A percentile compares a stretch with the other conserved stretches of the same genome.
phyloP scores from a whole-genome alignment of 345 rosid genomes.

The Rubroshorea leprosula region DNA sequence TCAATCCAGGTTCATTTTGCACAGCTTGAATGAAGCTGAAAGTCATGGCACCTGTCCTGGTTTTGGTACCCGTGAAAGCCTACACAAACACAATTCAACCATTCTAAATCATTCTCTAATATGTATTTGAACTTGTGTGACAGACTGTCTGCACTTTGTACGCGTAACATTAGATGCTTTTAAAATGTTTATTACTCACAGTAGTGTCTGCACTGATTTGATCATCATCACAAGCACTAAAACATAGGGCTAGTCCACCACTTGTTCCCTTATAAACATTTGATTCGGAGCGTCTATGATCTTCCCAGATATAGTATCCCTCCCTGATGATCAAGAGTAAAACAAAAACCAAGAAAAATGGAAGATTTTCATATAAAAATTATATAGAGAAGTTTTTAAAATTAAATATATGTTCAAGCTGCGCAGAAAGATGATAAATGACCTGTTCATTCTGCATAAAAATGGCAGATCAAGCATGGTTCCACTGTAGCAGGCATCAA shows the following conservation, averaged over 20 bases:
- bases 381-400: too few relatives aligned
- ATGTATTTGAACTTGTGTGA: too few relatives aligned
- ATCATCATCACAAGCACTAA: conserved; percentile 45
- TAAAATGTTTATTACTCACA: conserved; percentile 30
- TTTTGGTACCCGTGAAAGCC: conserved; percentile 51
- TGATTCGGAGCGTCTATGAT: conserved; percentile 25
- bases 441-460: conserved; percentile 43
- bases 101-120: not conserved
- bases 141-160: too few relatives aligned
- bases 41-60: conserved; percentile 65
- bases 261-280: conserved; percentile 50
- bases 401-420: not conserved
- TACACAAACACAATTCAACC: conserved; percentile 14
- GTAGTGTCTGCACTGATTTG: conserved; percentile 44
- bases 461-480: conserved; percentile 47
- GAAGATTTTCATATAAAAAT: too few relatives aligned
- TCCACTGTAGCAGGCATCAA: conserved; percentile 47
- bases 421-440: not conserved
- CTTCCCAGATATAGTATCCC: conserved; percentile 62
- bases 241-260: conserved; percentile 59
- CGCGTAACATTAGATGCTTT: too few relatives aligned
- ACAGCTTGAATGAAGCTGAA: conserved; percentile 72
- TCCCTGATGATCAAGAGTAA: conserved; percentile 25
- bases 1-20: conserved; percentile 46
- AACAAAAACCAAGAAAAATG: conserved; percentile 17